Base-by-base conservation (phyloP, 2,329 filamentous ascomycete species). In the Aphanoascus verrucosus region DNA sequence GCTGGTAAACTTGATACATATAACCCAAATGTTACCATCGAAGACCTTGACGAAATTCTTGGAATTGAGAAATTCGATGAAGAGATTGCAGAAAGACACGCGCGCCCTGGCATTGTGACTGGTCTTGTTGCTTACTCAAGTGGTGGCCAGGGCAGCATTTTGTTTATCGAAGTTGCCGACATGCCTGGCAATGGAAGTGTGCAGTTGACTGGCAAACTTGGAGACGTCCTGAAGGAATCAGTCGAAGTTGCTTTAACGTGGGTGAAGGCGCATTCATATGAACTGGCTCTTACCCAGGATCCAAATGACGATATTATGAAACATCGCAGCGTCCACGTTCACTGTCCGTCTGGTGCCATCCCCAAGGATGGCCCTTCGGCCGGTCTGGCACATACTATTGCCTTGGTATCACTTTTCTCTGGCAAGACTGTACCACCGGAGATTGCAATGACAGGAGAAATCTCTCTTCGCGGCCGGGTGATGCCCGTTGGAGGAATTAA, bases 91-190 rank as follows among this genome's bases (percentile, higher is more conserved):
- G 91, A 94, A 67, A 88, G 86, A 64, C 81, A 81, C 38, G 77
- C 66, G 77, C 80, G 89, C 15, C 91, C 93, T 1, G 93, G 93
- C 54, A 86, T 98, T 54, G 91, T 98, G 37, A 98, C 93, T 0
- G 93, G 93, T 12, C 83, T 98, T 32, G 93, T 98, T 14, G 93
- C 93, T 7, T 98, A 96, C 73, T 88, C 85, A 64, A 86, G 85
- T 3, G 91, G 93, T 48, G 89, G 89, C 46, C 91, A 96, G 67
- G 93, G 93, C 58, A 90, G 86, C 65, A 98, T 98, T 63, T 78
- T 98, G 53, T 98, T 98, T 75, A 98, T 98, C 62, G 93, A 98
- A 71, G 88, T 96, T 43, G 88, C 91, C 9, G 90, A 95, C 65
- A 97, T 97, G 89, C 93, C 93, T 0, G 93, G 93, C 42, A 84